Evolutionary conservation across 352 stramenopile genomes (phyloP), one percentile per base, ranked within the genome.

Genomic region (Phytopythium delawarense): DNA sequence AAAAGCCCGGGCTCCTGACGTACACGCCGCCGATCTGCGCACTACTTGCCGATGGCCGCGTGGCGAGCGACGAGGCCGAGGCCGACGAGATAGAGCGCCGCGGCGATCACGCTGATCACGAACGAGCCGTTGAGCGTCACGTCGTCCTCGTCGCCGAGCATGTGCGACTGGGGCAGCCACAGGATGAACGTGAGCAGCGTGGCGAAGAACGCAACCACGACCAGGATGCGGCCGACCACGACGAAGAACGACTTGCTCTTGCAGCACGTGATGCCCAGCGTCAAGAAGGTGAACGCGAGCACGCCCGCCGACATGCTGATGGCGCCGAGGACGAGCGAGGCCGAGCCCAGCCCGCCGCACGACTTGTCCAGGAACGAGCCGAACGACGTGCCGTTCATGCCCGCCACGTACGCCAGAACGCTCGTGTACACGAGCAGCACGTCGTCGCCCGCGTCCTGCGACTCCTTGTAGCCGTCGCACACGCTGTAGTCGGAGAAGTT

Each of bases 181-280:
- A 82, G 62, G 25, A 74, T 44, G 66, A 87, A 88, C 58, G 75
- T 81, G 59, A 90, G 62, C 34, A 87, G 63, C 21, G 73, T 85
- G 13, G 65, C 56, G 8, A 81, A 59, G 28, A 79, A 73, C 25
- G 75, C 76, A 30, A 82, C 54, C 20, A 65, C 64, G 46, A 75
- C 69, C 6, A 88, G 59, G 9, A 83, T 59, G 61, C 87, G 85
- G 52, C 74, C 74, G 12, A 59, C 49, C 6, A 67, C 55, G 62
- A 87, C 80, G 66, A 90, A 84, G 57, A 70, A 62, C 21, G 81
- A 88, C 63, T 78, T 74, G 61, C 77, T 87, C 76, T 84, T 88
- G 71, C 81, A 90, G 75, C 76, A 90, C 52, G 77, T 85, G 66
- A 90, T 75, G 30, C 76, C 78, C 7, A 90, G 77, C 35, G 82